These are phyloP conservation scores for Camillea tinctor DNA, from an alignment of 2,329 filamentous ascomycete species.

Conservation along the genomic window DNA sequence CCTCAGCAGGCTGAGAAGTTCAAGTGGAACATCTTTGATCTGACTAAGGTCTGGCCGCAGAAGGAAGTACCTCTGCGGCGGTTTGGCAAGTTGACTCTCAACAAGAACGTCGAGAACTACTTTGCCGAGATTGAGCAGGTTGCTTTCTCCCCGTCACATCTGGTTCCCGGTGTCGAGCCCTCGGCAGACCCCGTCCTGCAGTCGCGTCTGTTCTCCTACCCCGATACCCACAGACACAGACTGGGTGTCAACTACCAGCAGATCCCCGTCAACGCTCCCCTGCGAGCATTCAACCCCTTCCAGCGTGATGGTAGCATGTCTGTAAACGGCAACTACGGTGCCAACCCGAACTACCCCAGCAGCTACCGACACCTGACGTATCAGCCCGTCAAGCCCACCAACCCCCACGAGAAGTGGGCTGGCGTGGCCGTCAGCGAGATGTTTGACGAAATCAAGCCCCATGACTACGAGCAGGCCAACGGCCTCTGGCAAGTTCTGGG, in stretches of 20 bases:
- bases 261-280: constrained; percentile 50
- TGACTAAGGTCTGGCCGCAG: constrained; percentile 69
- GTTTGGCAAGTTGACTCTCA: constrained; percentile 62
- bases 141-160: constrained; percentile 65
- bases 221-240: constrained; percentile 60
- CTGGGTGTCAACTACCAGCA: constrained; percentile 59
- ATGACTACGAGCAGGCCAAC: constrained; percentile 43
- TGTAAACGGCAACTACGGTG: constrained; percentile 61
- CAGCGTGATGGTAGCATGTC: constrained; percentile 72
- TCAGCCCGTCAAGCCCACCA: constrained; percentile 39
- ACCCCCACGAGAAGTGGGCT: constrained; percentile 48
- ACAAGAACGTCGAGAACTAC: constrained; percentile 64
- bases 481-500: constrained; percentile 50
- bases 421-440: constrained; percentile 43
- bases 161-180: constrained; percentile 66
- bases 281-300: constrained; percentile 58
- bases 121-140: constrained; percentile 69
- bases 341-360: constrained; percentile 53
- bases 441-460: constrained; percentile 45
- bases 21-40: constrained; percentile 61
- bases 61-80: constrained; percentile 58
- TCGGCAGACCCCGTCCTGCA: constrained; percentile 69
- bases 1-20: constrained; percentile 46
- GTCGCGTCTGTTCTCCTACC: constrained; percentile 67
- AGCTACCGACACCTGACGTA: constrained; percentile 47